phyloP scores from a whole-genome alignment of 108 stramenopile genomes.

The Fistulifera pelliculosa region DNA sequence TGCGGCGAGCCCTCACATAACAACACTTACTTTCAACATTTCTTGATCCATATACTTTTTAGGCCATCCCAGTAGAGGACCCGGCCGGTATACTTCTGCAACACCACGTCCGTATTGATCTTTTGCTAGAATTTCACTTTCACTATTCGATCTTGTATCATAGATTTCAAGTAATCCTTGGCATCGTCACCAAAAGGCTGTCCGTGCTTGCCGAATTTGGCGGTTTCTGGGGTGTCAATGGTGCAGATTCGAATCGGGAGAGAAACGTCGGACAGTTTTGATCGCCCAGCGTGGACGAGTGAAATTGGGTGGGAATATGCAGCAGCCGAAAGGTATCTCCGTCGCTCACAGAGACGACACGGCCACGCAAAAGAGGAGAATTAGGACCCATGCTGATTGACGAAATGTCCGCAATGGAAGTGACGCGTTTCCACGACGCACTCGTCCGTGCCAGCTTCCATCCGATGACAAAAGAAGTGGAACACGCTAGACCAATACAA shows the following conservation, averaged over 20 bases:
- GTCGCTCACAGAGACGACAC: conserved; percentile 31
- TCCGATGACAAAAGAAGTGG: no score
- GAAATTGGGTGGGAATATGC: conserved; percentile 32
- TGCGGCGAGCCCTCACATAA: no score
- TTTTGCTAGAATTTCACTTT: conserved; percentile 21
- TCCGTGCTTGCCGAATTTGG: conserved; percentile 38
- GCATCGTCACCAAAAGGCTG: conserved; percentile 48
- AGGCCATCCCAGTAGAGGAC: conserved; percentile 1
- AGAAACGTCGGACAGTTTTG: conserved; percentile 17
- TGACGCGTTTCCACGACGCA: conserved; percentile 14
- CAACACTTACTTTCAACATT: conserved; percentile 20
- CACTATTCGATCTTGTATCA: conserved; percentile 14
- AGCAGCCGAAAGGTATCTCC: conserved; percentile 47
- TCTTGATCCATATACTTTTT: conserved; percentile 21
- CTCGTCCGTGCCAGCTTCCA: background rate
- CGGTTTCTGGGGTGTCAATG: conserved; percentile 42
- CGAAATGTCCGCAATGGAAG: conserved; percentile 24
- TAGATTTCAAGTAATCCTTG: conserved; percentile 18
- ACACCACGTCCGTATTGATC: conserved; percentile 48
- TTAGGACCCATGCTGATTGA: conserved; percentile 19
- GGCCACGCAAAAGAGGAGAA: conserved; percentile 16
- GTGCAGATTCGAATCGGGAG: conserved; percentile 43
- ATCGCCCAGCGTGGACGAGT: conserved; percentile 12
- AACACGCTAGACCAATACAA: no score
- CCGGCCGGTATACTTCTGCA: conserved; percentile 19